Conservation (phyloP, 371 early-diverging fungal species). For the Mortierella sp. region DNA sequence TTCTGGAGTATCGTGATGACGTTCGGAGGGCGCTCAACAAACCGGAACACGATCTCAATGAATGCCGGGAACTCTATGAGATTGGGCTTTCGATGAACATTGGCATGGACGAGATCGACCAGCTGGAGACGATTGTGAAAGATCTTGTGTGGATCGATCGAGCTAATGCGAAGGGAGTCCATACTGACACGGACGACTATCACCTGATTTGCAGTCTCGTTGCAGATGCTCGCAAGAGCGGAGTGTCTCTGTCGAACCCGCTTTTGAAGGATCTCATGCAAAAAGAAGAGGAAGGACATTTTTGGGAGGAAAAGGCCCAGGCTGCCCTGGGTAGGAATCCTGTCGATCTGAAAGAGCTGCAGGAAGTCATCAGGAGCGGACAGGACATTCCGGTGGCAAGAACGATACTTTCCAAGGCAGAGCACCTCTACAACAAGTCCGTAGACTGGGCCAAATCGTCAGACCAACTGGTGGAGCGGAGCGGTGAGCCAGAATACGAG, state of each 20-base stretch:
- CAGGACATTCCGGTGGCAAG: conserved; percentile 40
- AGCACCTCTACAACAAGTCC: conserved; percentile 42
- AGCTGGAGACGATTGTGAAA: conserved; percentile 53
- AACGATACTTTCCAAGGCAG: conserved; percentile 44
- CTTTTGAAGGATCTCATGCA: conserved; percentile 33
- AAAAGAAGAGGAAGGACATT: conserved; percentile 32
- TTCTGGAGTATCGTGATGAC: conserved; percentile 53
- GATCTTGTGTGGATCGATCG: conserved; percentile 50
- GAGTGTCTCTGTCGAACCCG: conserved; percentile 50
- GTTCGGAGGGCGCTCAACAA: conserved; percentile 47
- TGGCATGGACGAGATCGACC: conserved; percentile 54
- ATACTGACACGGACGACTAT: conserved; percentile 45
- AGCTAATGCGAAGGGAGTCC: conserved; percentile 39
- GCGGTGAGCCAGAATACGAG: conserved; percentile 32
- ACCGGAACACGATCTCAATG: conserved; percentile 35
- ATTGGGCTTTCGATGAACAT: conserved; percentile 50
- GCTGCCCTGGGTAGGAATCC: conserved; percentile 28
- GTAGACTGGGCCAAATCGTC: conserved; percentile 45
- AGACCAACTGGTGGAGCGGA: conserved; percentile 28
- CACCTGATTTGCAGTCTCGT: conserved; percentile 42
- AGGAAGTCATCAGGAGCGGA: conserved; percentile 42
- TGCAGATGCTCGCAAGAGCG: conserved; percentile 50
- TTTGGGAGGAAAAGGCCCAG: conserved; percentile 39
- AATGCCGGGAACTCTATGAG: conserved; percentile 55
- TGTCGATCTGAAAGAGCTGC: conserved; percentile 45